Base-by-base conservation (phyloP, 441 rosid species). In the Syzygium malaccense region DNA sequence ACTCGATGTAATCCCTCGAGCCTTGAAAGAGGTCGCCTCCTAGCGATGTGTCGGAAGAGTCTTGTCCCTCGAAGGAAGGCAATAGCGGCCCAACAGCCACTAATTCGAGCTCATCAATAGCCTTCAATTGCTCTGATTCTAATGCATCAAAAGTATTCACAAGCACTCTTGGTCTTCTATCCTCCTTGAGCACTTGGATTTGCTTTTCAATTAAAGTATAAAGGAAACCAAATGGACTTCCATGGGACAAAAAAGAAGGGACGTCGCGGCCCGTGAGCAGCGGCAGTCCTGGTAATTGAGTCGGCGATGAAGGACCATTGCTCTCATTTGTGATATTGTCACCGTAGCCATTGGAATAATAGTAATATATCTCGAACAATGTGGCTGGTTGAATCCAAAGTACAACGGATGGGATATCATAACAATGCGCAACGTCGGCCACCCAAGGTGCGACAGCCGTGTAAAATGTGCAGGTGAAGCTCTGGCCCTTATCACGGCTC, bases 81-180 rank as follows among this genome's bases (percentile, higher is more conserved):
- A 94, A 33, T 85, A 95, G 78, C 2, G 97, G 98, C 37, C 98
- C 96, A 8, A 95, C 85, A 13, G 91, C 94, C 17, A 94, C 66
- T 90, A 94, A 15, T 7, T 86, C 87, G 57, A 86, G 88, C 33
- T 90, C 92, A 33, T 91, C 88, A 0, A 93, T 78, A 1, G 94
- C 91, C 64, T 64, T 89, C 68, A 95, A 60, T 5, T 92, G 91
- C 7, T 92, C 91, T 1, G 88, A 75, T 51, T 95, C 96, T 33
- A 96, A 33, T 6, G 87, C 93, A 25, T 92, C 91, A 66, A 93
- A 96, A 2, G 95, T 92, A 91, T 95, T 96, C 48, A 96, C 93
- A 1, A 94, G 88, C 6, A 95, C 37, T 75, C 11, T 93, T 0
- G 95, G 94, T 56, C 88, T 87, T 25, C 56, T 57, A 57, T 93